Base-by-base conservation (phyloP, 2,329 filamentous ascomycete species). In the Fusarium illudens region DNA sequence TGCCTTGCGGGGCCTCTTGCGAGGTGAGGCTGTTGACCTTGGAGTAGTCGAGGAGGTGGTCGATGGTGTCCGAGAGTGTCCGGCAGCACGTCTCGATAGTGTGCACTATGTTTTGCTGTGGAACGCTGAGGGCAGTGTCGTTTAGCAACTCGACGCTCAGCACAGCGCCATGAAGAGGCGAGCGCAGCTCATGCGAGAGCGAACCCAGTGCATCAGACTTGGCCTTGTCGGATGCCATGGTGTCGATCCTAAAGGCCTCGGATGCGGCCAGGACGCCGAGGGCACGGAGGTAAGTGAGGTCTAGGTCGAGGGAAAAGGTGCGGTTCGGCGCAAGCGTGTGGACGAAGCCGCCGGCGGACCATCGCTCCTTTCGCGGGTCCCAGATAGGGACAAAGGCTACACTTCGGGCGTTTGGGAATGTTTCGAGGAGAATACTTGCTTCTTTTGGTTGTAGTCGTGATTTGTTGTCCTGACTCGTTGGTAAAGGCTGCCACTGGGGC, bases 101-200 rank as follows among this genome's bases (percentile, higher is more conserved):
- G 25, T 82, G 78, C 0, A 84, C 72, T 12, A 84, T 78, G 15
- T 83, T 81, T 4, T 78, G 76, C 64, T 87, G 85, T 6, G 81
- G 79, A 1, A 79, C 78, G 37, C 79, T 80, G 30, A 87, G 76
- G 0, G 76, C 62, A 0, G 84, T 86, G n/a, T 87, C 85, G 4
- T 82, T 80, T 0, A 89, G 70, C 4, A 88, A 74, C 65, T 88
- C 86, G 1, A 82, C 79, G 53, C 79, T 86, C 0, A 85, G 83
- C 0, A 90, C 76, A 30, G 90, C 84, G 3, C 87, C 88, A 58
- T 90, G 87, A 1, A 90, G 77, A 0, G 88, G 88, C 2, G 84
- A 87, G 5, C 88, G 81, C 13, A 90, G 76, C 71, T 90, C 88
- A 69, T 90, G 88, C 4, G 84, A 87, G 6, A 90, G 83, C 1